These are phyloP conservation scores for Alternaria postmessia DNA, from an alignment of 2,329 filamentous ascomycete species.

Conservation along the genomic window DNA sequence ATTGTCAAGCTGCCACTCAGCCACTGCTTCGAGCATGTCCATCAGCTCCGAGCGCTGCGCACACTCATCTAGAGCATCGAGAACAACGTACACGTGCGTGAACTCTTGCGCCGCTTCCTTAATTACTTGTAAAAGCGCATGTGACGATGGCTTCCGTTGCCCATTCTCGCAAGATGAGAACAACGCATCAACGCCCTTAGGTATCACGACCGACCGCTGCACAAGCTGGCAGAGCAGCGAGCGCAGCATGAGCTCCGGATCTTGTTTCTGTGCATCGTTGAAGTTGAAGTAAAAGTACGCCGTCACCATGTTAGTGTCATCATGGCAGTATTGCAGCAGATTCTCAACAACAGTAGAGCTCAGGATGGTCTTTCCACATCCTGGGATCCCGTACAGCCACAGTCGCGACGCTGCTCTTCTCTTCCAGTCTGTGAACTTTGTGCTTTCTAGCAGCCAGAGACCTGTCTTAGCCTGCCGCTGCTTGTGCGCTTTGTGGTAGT, in stretches of 20 bases:
- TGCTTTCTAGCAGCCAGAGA: no score
- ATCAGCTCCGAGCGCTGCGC: conserved; percentile 31
- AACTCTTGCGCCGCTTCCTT: no score
- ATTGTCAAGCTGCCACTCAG: conserved; percentile 31
- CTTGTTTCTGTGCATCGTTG: conserved; percentile 50
- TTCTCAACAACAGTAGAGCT: conserved; percentile 41
- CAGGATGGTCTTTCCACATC: conserved; percentile 56
- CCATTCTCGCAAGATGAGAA: conserved; percentile 19
- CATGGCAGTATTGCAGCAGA: no score
- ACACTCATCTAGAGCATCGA: conserved; percentile 45
- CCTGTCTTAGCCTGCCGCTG: no score
- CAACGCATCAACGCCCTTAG: conserved; percentile 31
- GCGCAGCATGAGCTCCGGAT: conserved; percentile 45
- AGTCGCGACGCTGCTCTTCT: no score
- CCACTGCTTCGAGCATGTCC: conserved; percentile 28
- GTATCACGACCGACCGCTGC: conserved; percentile 21
- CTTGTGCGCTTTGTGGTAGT: no score
- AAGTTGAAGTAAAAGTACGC: conserved; percentile 49
- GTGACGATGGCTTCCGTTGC: rapidly evolving
- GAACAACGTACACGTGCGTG: conserved; percentile 20
- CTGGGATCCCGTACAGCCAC: no score
- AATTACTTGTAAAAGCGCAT: no score
- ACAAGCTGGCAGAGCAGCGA: conserved; percentile 51
- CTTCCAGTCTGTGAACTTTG: no score
- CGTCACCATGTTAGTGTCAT: conserved; percentile 11